Evolutionary conservation across 2,329 filamentous ascomycete species (phyloP).

Genomic region (Nannizziopsis arthrosporioides): DNA sequence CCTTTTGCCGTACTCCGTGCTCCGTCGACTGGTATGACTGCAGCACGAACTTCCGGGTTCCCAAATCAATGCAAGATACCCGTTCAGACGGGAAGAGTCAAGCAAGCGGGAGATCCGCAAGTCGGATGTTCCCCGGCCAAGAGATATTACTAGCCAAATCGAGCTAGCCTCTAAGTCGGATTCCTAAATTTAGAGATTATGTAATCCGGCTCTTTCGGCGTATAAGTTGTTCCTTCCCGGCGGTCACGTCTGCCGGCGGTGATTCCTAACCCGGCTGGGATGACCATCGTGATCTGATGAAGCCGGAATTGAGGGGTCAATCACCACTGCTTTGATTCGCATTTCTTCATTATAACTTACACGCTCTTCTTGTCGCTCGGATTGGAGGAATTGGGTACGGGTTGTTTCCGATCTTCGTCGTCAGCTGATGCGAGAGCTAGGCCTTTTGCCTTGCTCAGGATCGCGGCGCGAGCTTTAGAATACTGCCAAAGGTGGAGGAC

Average conservation of each 20-base stretch:
- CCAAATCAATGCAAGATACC: not conserved
- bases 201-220: too few relatives aligned
- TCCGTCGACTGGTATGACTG: not conserved
- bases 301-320: too few relatives aligned
- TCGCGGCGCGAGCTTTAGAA: conserved; percentile 5
- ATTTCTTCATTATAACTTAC: not conserved
- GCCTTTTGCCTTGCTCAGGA: conserved; percentile 4
- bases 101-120: too few relatives aligned
- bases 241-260: too few relatives aligned
- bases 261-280: too few relatives aligned
- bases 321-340: not conserved
- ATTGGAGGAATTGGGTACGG: not conserved
- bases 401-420: not conserved
- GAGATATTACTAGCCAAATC: too few relatives aligned
- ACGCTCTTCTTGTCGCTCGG: not conserved
- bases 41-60: not conserved
- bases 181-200: too few relatives aligned
- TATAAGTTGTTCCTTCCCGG: too few relatives aligned
- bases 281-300: too few relatives aligned
- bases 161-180: too few relatives aligned
- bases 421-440: conserved; percentile 8
- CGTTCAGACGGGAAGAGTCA: not conserved
- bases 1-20: too few relatives aligned
- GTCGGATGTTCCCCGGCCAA: too few relatives aligned
- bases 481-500: conserved; percentile 8